Base-by-base conservation (phyloP, 306 rosid genomes). In the Hylodesmum podocarpum region DNA sequence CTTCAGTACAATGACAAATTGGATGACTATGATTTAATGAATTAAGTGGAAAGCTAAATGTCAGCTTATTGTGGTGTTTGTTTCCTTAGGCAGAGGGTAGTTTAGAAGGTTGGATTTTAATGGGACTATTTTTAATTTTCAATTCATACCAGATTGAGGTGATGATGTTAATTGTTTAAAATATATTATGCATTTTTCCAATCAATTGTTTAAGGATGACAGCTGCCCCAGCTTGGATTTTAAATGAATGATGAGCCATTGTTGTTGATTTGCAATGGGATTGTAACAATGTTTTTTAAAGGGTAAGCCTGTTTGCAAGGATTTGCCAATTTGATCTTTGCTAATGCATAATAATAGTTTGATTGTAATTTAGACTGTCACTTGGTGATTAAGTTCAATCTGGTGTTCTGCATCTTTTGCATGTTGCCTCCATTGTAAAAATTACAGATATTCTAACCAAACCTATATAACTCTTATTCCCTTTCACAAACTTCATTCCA, bases 11-110 rank as follows among this genome's bases (percentile, higher is more conserved):
- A 91, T 51, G 97, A 90, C 87, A 86, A 88, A 83, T 80, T 94
- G 84, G 98, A 94, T 72, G 97, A 94, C 69, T 94, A 91, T 71
- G 98, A 94, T 78, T 68, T 89, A 33, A 82, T 91, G 91, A 58
- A 58, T 58, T 58, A 29, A 58, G 39, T 58, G 22, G 40, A 28
- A 33, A 4, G 37, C 37, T 58, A 58, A 28, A n/a, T n/a, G n/a
- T 58, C 39, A 14, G n/a, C n/a, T n/a, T n/a, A 13, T 39, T 66
- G 24, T 40, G 36, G 40, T 18, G 64, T 50, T 51, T 65, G 33
- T 25, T 16, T 76, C 19, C 14, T 18, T 33, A 1, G 5, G 34
- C n/a, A n/a, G n/a, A n/a, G 8, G 64, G 22, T 33, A 21, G 24
- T 33, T 55, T 40, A 16, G 58, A 16, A 40, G 5, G 47, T 14